These are phyloP conservation scores for Aspergillus tubingensis DNA, from an alignment of 2,329 filamentous ascomycete genomes.

Conservation along the genomic window DNA sequence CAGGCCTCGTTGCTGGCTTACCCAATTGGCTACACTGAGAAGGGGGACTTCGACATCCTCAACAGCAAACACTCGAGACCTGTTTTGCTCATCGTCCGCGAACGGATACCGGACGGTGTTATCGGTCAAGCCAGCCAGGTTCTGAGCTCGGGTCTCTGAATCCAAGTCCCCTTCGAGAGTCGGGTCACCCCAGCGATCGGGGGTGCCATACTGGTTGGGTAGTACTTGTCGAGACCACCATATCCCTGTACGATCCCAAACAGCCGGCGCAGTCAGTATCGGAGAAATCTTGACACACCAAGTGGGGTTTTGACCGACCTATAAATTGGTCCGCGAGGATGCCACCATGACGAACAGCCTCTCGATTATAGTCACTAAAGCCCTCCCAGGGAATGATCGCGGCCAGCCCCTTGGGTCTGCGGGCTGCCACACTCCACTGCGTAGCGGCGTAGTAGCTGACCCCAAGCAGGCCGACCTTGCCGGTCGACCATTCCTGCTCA, in stretches of 20 bases:
- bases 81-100: slow-evolving; percentile 63
- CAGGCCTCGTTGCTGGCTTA: not conserved
- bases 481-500: slow-evolving; percentile 50
- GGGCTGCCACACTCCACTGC: slow-evolving; percentile 56
- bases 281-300: not conserved
- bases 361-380: slow-evolving; percentile 55
- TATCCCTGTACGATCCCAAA: slow-evolving; percentile 32
- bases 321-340: slow-evolving; percentile 61
- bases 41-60: slow-evolving; percentile 67
- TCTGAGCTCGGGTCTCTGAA: slow-evolving; percentile 4
- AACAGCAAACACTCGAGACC: slow-evolving; percentile 62
- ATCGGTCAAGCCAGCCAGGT: not conserved
- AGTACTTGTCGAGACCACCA: slow-evolving; percentile 65
- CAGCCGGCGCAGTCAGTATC: not conserved
- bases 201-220: slow-evolving; percentile 63
- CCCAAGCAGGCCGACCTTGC: slow-evolving; percentile 52
- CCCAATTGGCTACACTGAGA: slow-evolving; percentile 68
- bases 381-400: slow-evolving; percentile 57
- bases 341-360: slow-evolving; percentile 60
- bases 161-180: slow-evolving; percentile 11
- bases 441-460: slow-evolving; percentile 54
- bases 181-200: slow-evolving; percentile 23
- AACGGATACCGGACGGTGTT: slow-evolving; percentile 48
- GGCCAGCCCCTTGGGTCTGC: slow-evolving; percentile 50
- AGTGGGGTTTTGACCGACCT: slow-evolving; percentile 2